Evolutionary conservation across 768 basidiomycete genomes (phyloP).

Genomic region (Galerina marginata): DNA sequence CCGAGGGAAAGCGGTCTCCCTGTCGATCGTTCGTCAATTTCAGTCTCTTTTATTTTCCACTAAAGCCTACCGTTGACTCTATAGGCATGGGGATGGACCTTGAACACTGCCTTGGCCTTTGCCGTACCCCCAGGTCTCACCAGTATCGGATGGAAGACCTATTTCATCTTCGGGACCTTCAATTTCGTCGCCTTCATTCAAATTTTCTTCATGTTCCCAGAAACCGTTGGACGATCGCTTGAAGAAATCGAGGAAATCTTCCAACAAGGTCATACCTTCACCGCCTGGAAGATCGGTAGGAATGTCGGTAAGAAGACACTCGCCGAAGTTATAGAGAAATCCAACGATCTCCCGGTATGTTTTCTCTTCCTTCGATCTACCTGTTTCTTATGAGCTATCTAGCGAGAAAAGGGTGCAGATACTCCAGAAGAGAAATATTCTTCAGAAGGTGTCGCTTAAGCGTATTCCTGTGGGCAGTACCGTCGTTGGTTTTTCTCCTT

Average conservation of each 20-base stretch:
- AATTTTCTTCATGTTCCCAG: conserved; percentile 81
- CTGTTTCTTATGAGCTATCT: background rate
- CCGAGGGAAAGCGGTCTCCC: conserved; percentile 60
- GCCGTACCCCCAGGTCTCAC: conserved; percentile 75
- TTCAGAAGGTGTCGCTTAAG: background rate
- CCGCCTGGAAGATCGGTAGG: conserved; percentile 73
- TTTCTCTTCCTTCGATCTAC: background rate
- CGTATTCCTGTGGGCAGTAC: too few relatives aligned
- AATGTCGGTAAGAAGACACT: conserved; percentile 68
- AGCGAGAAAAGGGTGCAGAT: conserved; percentile 19
- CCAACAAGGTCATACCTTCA: conserved; percentile 67
- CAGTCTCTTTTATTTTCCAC: background rate
- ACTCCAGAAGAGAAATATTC: conserved; percentile 21
- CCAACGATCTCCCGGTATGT: conserved; percentile 21
- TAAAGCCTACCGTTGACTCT: background rate
- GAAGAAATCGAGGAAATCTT: conserved; percentile 86
- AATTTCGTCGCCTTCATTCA: conserved; percentile 76
- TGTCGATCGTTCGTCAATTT: conserved; percentile 48
- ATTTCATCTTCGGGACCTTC: conserved; percentile 81
- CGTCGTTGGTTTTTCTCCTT: too few relatives aligned
- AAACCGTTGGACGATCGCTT: conserved; percentile 72
- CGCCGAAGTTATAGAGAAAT: conserved; percentile 48
- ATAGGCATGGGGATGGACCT: conserved; percentile 59
- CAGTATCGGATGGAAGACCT: conserved; percentile 73
- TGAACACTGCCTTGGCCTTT: conserved; percentile 78